phyloP scores from a whole-genome alignment of 495 filamentous ascomycete genomes.

The Tetracladium marchalianum region DNA sequence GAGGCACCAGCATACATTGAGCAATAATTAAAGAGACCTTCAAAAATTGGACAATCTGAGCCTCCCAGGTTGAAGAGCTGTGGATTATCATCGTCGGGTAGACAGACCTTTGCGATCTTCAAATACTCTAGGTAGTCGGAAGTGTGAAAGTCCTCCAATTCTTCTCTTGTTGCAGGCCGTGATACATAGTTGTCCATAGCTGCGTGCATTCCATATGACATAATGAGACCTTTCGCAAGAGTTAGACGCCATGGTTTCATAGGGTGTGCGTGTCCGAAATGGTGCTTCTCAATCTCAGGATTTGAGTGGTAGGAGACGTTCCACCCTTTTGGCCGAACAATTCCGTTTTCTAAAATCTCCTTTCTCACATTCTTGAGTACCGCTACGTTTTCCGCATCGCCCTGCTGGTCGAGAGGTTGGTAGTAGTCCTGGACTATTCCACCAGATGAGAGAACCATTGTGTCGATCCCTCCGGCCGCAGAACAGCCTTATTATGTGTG shows the following conservation, averaged over 20 bases:
- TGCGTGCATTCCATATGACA: constrained; percentile 88
- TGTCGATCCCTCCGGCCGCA: background rate
- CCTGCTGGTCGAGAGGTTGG: constrained; percentile 39
- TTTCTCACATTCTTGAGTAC: constrained; percentile 56
- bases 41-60: constrained; percentile 93
- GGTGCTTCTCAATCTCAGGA: constrained; percentile 87
- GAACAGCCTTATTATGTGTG: too few species aligned
- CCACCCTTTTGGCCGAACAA: constrained; percentile 69
- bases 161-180: constrained; percentile 73
- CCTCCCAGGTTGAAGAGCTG: constrained; percentile 58
- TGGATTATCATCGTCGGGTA: constrained; percentile 31
- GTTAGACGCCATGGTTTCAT: constrained; percentile 99
- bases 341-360: constrained; percentile 61
- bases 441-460: constrained; percentile 15
- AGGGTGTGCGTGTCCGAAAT: constrained; percentile 89
- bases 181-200: constrained; percentile 90
- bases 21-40: constrained; percentile 91
- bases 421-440: constrained; percentile 62
- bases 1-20: constrained; percentile 86
- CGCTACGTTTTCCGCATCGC: constrained; percentile 45
- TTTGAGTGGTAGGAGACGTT: constrained; percentile 96
- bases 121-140: constrained; percentile 87
- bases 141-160: constrained; percentile 79
- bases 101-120: constrained; percentile 28
- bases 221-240: constrained; percentile 86